A percentile compares a stretch with the other conserved stretches of the same genome.
Conservation (phyloP, 768 basidiomycete genomes). For the Exsudoporus frostii region DNA sequence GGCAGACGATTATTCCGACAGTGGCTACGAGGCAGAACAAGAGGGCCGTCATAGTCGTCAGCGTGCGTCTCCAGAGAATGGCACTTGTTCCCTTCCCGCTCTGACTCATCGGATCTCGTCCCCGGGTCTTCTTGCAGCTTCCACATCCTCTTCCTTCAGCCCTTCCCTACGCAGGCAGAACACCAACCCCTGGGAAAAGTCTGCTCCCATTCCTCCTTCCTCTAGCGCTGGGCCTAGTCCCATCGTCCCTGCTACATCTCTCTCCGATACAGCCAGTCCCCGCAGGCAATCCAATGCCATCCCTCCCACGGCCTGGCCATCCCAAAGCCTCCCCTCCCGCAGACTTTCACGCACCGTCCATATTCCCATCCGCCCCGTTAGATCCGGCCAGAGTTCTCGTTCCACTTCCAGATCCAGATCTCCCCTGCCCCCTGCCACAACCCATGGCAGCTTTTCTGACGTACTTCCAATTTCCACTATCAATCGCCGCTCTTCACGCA, state of each 20-base stretch:
- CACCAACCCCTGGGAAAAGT: slow-evolving; percentile 65
- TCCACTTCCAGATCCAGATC: slow-evolving; percentile 95
- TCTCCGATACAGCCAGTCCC: slow-evolving; percentile 63
- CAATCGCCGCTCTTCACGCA: slow-evolving; percentile 77
- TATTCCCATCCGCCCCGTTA: slow-evolving; percentile 61
- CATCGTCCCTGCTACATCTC: slow-evolving; percentile 52
- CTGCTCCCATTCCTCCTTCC: slow-evolving; percentile 45
- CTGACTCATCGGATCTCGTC: slow-evolving; percentile 56
- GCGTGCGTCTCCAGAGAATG: slow-evolving; percentile 62
- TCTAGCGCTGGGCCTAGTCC: slow-evolving; percentile 60
- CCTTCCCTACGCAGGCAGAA: slow-evolving; percentile 68
- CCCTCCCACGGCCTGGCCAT: slow-evolving; percentile 52
- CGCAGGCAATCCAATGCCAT: slow-evolving; percentile 57
- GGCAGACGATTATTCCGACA: slow-evolving; percentile 75
- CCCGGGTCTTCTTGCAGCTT: slow-evolving; percentile 59
- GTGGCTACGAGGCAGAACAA: slow-evolving; percentile 75
- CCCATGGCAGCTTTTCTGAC: slow-evolving; percentile 65
- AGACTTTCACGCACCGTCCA: slow-evolving; percentile 85
- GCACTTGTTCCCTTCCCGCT: slow-evolving; percentile 34
- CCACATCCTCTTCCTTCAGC: slow-evolving; percentile 56
- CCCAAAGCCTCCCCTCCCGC: slow-evolving; percentile 60
- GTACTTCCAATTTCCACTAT: slow-evolving; percentile 41
- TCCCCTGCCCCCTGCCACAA: slow-evolving; percentile 71
- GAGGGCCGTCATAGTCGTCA: slow-evolving; percentile 65
- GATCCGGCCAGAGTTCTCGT: slow-evolving; percentile 81